Evolutionary conservation across 148 eudicot species (phyloP), one percentile per base, ranked within the genome.

Genomic region (Chenopodium album): DNA sequence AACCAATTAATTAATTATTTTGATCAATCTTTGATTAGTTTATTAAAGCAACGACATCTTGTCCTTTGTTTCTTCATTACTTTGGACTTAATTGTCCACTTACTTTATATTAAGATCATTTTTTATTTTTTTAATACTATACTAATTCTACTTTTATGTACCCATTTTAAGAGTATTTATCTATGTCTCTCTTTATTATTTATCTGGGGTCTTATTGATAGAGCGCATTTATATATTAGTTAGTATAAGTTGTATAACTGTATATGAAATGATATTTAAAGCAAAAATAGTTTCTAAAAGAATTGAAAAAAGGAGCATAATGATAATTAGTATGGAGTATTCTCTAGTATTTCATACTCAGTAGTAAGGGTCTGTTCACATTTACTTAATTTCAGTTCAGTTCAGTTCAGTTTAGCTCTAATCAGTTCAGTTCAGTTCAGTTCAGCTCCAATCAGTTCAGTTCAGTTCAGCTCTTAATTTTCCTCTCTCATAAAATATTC

Each of bases 61-160:
- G 48, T 79, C 67, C 28, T 56, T 5, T 56, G 48, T 79, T 71
- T 60, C 20, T 71, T 71, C 66, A 6, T 70, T 56, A 14, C 48
- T 79, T 67, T 65, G 23, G 41, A 7, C 23, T 13, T 65, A 47
- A 46, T 78, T 78, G 73, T 66, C 80, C 80, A 46, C 60, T 65
- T 46, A 78, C 80, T 78, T 66, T 66, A 31, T 31, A 31, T 31
- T 31, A 65, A 7, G 28, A 17, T 65, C 41, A 22, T 72, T 5
- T 9, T 72, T 31, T 31, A 31, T 31, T 31, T 31, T 72, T 41
- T 22, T 9, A 20, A 72, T 20, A 72, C 75, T 72, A 31, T 72
- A 72, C 31, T 72, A n/a, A 19, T 71, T 71, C 22, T 7, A 46
- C 29, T 72, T 72, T 23, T 47, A 10, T 47, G 34, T 47, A 47